These are phyloP conservation scores for Pinus taeda DNA, from an alignment of 75 land plant genomes.

Conservation along the genomic window DNA sequence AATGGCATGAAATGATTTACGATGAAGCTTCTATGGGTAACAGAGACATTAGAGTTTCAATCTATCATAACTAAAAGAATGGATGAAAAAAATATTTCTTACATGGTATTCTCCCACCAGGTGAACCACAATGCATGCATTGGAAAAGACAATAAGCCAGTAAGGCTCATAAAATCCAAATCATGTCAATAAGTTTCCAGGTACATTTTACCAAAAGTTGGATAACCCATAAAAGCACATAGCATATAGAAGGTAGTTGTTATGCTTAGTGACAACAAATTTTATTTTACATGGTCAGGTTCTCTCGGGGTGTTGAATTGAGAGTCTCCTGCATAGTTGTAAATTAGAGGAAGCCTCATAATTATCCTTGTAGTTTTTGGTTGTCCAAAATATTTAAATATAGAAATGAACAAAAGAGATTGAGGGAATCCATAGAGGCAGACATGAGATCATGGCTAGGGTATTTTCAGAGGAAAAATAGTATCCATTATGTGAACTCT, in stretches of 20 bases:
- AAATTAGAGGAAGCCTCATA: not conserved
- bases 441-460: no score
- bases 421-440: no score
- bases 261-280: not conserved
- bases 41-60: not conserved
- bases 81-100: not conserved
- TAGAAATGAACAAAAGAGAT: not conserved
- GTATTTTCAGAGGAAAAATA: no score
- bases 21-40: not conserved
- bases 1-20: not conserved
- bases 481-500: no score
- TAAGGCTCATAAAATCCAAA: slow-evolving; percentile 29
- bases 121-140: slow-evolving; percentile 21
- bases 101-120: slow-evolving; percentile 29
- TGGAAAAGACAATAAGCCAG: slow-evolving; percentile 24
- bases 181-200: slow-evolving; percentile 27
- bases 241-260: slow-evolving; percentile 21
- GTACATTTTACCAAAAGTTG: slow-evolving; percentile 26
- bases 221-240: slow-evolving; percentile 19
- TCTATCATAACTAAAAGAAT: no score
- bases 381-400: not conserved
- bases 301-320: slow-evolving; percentile 16
- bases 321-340: slow-evolving; percentile 20
- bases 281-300: slow-evolving; percentile 16
- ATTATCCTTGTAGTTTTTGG: not conserved